Base-by-base conservation (phyloP, 371 early-diverging fungal species). In the Rhizomucor pusillus region DNA sequence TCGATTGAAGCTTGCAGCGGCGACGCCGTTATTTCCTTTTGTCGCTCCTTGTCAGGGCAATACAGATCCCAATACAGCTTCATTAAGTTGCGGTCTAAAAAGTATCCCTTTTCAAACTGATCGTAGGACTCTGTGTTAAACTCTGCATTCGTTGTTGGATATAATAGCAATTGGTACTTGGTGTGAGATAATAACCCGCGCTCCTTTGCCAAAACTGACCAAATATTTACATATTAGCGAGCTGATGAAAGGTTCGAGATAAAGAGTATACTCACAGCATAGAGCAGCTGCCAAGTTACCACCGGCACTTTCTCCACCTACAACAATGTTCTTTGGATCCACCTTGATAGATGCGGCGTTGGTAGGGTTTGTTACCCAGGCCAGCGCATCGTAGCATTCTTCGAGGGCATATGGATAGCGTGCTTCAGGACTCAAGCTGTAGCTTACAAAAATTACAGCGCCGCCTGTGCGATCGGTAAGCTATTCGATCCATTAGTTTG, bases 341-440 rank as follows among this genome's bases (percentile, higher is more conserved):
- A 67, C 37, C 0, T 67, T 52, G 36, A 56, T 25, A 0, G 19
- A 25, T n/a, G 35, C 43, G 0, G 48, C 60, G 20, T 57, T 43
- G 2, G 52, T 57, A 24, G 56, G 39, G 16, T 49, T 43, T 33
- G 37, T 23, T 18, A 51, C 20, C 69, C 69, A 69, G 5, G 50
- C 50, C 16, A 69, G 49, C 1, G 65, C 50, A 16, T 62, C 63
- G 53, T 65, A 71, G 20, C 65, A 59, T 19, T 71, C 67, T 43
- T 71, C 63, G 5, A 56, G 43, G 24, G 65, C 63, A 20, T 57
- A 37, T 12, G 71, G 71, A 20, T 59, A 65, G 33, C 62, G 58
- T 2, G 34, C 60, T 43, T 71, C 67, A 1, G 71, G 67, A 1
- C 59, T 51, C 9, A 60, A 29, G 1, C 62, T 50, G 33, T 64